Base-by-base conservation (phyloP, 1,139 yeast genomes). In the Petasospora rhodanensis region DNA sequence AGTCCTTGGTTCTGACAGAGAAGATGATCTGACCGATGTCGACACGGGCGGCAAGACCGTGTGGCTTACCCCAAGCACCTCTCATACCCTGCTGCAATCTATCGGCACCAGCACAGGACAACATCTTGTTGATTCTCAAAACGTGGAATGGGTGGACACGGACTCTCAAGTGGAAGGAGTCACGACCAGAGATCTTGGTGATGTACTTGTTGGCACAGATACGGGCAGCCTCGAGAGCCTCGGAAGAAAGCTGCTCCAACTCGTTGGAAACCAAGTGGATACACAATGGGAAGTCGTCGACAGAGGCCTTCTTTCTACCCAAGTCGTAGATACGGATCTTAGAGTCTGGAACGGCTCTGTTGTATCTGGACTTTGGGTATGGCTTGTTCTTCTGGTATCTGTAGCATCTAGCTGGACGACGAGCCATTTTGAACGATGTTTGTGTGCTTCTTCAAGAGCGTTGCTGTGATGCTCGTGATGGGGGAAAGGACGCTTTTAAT, bases 51-150 rank as follows among this genome's bases (percentile, higher is more conserved):
- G 97, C 98, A 65, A 89, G 80, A 78, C 98, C 98, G 63, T 89
- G 96, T 64, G 98, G 98, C 78, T 91, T 91, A 85, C 98, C 98
- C 97, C 97, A 91, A 66, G 98, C 98, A 80, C 95, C 95, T 85
- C 98, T 89, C 98, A 91, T 91, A 86, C 98, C 98, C 78, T 93
- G 97, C 79, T 91, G 98, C 75, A 91, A 81, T 84, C 98, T 86
- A 89, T 91, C 98, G 68, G 98, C 98, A 84, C 98, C 98, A 76
- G 98, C 98, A 79, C 98, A 91, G 64, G 98, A 91, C 95, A 91
- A 86, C 98, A 91, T 91, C 84, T 91, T 91, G 91, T 91, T 91
- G 79, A 91, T 91, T 77, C 98, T 85, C 72, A 91, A 83, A 58
- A 93, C 98, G 80, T 91, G 98, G 97, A 84, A 93, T 61, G 98